Conservation (phyloP, 768 basidiomycete species). For the Rubroboletus satanas region DNA sequence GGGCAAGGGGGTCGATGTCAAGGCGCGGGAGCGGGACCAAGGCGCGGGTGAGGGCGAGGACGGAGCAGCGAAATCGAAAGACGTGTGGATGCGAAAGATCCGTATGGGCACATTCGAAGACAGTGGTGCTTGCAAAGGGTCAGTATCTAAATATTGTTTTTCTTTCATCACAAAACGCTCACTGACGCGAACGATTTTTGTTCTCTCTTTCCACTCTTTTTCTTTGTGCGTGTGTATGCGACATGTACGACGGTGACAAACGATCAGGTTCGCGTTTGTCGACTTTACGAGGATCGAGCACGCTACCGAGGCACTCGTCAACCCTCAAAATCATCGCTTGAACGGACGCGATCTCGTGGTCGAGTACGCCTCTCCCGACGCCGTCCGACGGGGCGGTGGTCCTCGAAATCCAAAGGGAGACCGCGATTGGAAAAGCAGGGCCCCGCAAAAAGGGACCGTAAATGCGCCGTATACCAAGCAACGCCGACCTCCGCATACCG, state of each 20-base stretch:
- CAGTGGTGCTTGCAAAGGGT: conserved; percentile 95
- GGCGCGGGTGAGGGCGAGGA: not conserved
- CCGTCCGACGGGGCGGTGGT: conserved; percentile 75
- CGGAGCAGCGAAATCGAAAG: conserved; percentile 16
- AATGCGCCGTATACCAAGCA: not conserved
- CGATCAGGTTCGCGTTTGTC: conserved; percentile 81
- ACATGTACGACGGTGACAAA: not conserved
- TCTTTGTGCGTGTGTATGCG: not conserved
- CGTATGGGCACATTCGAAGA: conserved; percentile 97
- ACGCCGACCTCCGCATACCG: conserved; percentile 1
- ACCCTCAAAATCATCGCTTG: conserved; percentile 79
- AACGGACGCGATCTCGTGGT: conserved; percentile 83
- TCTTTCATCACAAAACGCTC: not conserved
- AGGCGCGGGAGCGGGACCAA: conserved; percentile 22
- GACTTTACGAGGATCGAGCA: conserved; percentile 80
- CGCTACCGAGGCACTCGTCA: conserved; percentile 78
- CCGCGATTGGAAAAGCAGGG: conserved; percentile 14
- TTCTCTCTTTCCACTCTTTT: not conserved
- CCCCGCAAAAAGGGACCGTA: not conserved
- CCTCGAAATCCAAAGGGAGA: conserved; percentile 23
- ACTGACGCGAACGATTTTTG: not conserved
- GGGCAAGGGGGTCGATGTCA: conserved; percentile 32
- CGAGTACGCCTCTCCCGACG: conserved; percentile 86
- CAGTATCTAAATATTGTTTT: conserved; percentile 4
- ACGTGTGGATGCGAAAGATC: conserved; percentile 71